Evolutionary conservation across 805 yeast species (phyloP), one percentile per base, ranked within the genome.

Genomic region (Candida germanica): DNA sequence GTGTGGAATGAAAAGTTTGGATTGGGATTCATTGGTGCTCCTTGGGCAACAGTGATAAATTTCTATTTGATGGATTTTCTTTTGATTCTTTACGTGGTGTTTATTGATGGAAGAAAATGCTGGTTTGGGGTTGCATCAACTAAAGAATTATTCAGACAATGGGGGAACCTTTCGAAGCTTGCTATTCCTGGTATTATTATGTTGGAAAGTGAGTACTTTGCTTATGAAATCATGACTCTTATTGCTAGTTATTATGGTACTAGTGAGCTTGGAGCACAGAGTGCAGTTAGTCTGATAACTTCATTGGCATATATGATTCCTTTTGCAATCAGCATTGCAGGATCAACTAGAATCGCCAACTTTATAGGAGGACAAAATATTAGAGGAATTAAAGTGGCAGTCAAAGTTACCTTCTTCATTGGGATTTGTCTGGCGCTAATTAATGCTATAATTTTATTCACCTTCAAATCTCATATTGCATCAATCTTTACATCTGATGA

Each of bases 101-200:
- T 64, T 41, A 56, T 82, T 25, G 86, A 83, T 47, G 91, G 89
- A 1, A 58, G 56, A 19, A 71, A 75, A 47, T 84, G 91, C 49
- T 83, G 91, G 91, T 73, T 64, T 42, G 91, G 91, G 0, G 20
- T 66, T 5, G 55, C 54, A 14, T 65, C 76, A 20, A 46, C 72
- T 0, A 23, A 47, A 2, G 61, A 64, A 35, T 38, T 66, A 17
- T 58, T 65, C 36, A 45, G 41, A 19, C 57, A 58, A 35, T 68
- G 73, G 73, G 50, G 57, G 17, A 51, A 50, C 22, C 44, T 68
- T 15, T 53, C 55, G 10, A 59, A 54, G 26, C 52, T 68, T 40
- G 74, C 73, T 0, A 49, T 68, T 17, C 74, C 74, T 1, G 73
- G 74, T 5, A 64, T 68, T 25, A 54, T 68, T 19, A 68, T 68